Conservation (phyloP, 1,284 basidiomycete species). For the Malassezia arunalokei region DNA sequence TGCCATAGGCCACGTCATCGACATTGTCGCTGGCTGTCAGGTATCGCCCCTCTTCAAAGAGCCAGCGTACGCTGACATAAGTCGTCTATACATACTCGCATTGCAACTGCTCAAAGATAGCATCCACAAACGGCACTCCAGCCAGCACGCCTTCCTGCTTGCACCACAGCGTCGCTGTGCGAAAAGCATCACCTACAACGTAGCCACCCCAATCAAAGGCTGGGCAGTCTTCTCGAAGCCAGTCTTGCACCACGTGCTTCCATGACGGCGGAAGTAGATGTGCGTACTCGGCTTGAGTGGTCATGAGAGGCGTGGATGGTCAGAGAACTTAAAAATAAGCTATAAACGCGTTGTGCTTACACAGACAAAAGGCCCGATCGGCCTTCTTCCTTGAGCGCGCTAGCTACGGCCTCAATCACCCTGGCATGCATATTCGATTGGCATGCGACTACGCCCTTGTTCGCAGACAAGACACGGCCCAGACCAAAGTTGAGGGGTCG, state of each 20-base stretch:
- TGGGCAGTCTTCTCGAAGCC: conserved; percentile 88
- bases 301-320: not conserved
- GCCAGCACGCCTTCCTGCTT: conserved; percentile 77
- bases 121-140: conserved; percentile 87
- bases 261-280: conserved; percentile 38
- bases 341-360: not conserved
- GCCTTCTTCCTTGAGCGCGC: conserved; percentile 53
- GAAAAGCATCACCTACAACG: conserved; percentile 79
- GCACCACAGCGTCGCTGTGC: conserved; percentile 77
- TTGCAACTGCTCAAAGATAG: conserved; percentile 76
- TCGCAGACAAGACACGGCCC: conserved; percentile 71
- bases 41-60: conserved; percentile 67
- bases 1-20: conserved; percentile 30
- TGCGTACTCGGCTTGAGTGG: conserved; percentile 13
- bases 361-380: conserved; percentile 17
- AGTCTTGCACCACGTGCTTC: conserved; percentile 62
- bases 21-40: conserved; percentile 30
- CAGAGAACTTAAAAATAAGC: not conserved
- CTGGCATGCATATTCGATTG: conserved; percentile 58
- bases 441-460: conserved; percentile 73
- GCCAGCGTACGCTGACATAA: conserved; percentile 71
- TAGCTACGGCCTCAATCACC: conserved; percentile 64
- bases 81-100: conserved; percentile 56
- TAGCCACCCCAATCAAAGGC: conserved; percentile 96
- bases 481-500: conserved; percentile 69